phyloP scores from a whole-genome alignment of 306 rosid species.

The Betula pendula region DNA sequence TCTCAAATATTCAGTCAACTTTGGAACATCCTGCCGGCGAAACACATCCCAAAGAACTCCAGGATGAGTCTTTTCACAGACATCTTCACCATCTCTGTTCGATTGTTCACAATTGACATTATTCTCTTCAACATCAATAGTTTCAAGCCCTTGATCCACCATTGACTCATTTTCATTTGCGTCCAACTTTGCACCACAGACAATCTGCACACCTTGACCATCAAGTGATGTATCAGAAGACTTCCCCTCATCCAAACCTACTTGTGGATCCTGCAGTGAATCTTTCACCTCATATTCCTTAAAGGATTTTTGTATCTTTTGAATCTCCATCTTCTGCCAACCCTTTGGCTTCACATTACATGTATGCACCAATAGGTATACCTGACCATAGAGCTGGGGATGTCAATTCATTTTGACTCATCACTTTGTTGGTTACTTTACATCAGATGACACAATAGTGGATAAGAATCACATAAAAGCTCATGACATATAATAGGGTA shows the following conservation, averaged over 20 bases:
- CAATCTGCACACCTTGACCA: constrained; percentile 37
- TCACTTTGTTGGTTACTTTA: constrained; percentile 18
- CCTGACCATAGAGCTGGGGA: constrained; percentile 49
- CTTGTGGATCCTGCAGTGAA: constrained; percentile 42
- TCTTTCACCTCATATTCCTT: constrained; percentile 50
- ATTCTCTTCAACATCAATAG: constrained; percentile 37
- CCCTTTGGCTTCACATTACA: constrained; percentile 61
- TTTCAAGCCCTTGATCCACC: constrained; percentile 45
- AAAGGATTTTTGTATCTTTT: constrained; percentile 35
- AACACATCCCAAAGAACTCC: constrained; percentile 93
- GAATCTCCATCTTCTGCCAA: constrained; percentile 47
- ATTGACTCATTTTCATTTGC: constrained; percentile 44
- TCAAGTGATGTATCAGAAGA: constrained; percentile 48
- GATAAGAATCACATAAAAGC: constrained; percentile 4
- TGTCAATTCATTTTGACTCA: constrained; percentile 30
- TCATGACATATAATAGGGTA: neutral
- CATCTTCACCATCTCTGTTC: constrained; percentile 44
- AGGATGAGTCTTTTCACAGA: constrained; percentile 42
- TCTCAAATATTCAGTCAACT: constrained; percentile 71
- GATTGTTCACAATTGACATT: constrained; percentile 36
- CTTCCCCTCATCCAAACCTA: constrained; percentile 38
- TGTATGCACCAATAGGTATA: constrained; percentile 84
- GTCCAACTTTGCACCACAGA: constrained; percentile 37
- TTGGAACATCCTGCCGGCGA: constrained; percentile 69
- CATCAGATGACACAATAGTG: neutral